A percentile compares a stretch with the other conserved stretches of the same genome.
Conservation (phyloP, 1,284 basidiomycete species). For the Cutaneotrichosporon daszewskae region DNA sequence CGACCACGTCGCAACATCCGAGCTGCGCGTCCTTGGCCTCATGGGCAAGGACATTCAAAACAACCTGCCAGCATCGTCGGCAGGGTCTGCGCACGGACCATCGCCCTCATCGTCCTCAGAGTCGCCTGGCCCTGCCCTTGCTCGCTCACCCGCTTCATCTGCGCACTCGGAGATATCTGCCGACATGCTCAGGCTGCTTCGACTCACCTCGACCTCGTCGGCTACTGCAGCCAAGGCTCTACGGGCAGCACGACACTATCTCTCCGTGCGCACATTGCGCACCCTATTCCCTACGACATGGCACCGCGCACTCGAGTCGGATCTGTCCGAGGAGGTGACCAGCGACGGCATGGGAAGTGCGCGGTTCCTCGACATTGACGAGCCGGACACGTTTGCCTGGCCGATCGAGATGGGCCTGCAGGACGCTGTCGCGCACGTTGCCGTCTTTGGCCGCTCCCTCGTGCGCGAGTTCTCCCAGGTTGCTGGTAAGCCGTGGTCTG, state of each 20-base stretch:
- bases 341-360: conserved; percentile 35
- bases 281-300: conserved; percentile 32
- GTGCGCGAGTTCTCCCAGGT: conserved; percentile 33
- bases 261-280: conserved; percentile 28
- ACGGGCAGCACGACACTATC: conserved; percentile 31
- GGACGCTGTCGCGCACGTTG: conserved; percentile 36
- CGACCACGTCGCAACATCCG: conserved; percentile 30
- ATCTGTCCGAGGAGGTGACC: conserved; percentile 31
- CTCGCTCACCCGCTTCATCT: conserved; percentile 18
- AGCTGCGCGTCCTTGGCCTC: conserved; percentile 26
- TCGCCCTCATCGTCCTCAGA: conserved; percentile 16
- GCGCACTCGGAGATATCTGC: conserved; percentile 14
- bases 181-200: conserved; percentile 35
- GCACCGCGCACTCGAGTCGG: conserved; percentile 30
- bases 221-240: conserved; percentile 22
- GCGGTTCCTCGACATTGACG: conserved; percentile 32
- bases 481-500: conserved; percentile 32
- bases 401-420: conserved; percentile 44
- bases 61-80: conserved; percentile 1
- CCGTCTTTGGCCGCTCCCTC: conserved; percentile 36
- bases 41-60: conserved; percentile 22
- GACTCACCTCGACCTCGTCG: conserved; percentile 19
- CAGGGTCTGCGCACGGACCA: conserved; percentile 16
- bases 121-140: conserved; percentile 10
- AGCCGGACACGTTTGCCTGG: conserved; percentile 36